Base-by-base conservation (phyloP, 202 grass and related monocot genomes). In the Brachypodium distachyon region DNA sequence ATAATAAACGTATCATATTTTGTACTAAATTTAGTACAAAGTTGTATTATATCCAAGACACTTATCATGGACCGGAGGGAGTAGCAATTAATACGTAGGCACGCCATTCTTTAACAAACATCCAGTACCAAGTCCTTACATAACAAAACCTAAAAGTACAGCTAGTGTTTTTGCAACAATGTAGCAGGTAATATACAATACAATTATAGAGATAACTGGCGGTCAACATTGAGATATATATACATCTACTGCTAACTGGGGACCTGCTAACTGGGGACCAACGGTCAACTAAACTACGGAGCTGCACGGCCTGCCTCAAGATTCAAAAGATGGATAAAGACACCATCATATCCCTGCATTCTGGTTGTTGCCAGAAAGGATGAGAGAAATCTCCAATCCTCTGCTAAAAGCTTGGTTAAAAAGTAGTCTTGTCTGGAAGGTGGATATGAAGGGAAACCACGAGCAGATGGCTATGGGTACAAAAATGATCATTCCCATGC, bases 361-460 rank as follows among this genome's bases (percentile, higher is more conserved):
- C 40, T 86, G 93, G 51, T 97, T 91, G 78, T 97, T 93, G 77
- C 93, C 93, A 64, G 90, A 85, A 70, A 97, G 93, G 75, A 97
- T 93, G 27, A 97, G 88, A 69, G 93, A 97, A 4, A 97, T 97
- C 90, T 97, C 93, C 86, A 97, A 77, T 73, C 93, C 93, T 73
- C 93, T 89, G 74, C 93, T 97, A 70, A 97, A 97, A 4, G 93
- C 93, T 69, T 97, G 93, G 78, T 97, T 97, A 72, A 83, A 97
- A 37, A 97, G 82, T 77, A 97, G 93, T 22, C 93, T 70, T 4
- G 90, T 97, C 83, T 97, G 93, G 86, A 97, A 97, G 36, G 93
- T 97, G 12, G 93, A 97, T 74, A 97, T 87, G 48, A 97, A 97
- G n/a, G 93, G 93, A 80, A 97, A 93, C 93, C 93, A 97, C 12